Conservation (phyloP, 495 filamentous ascomycete species). For the Aspergillus homomorphus region DNA sequence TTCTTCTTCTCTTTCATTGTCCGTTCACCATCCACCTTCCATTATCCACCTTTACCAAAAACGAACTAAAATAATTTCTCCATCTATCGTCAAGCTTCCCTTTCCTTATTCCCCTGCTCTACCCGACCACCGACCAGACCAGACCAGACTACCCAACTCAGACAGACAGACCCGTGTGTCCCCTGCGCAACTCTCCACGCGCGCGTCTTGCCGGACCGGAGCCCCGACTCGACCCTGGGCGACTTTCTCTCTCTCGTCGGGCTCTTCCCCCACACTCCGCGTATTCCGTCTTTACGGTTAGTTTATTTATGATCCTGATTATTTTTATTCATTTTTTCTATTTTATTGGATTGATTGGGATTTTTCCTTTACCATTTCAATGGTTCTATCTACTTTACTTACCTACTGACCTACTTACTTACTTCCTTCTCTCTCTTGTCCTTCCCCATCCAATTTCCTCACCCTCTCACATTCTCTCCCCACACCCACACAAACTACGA, state of each 20-base stretch:
- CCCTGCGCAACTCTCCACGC: constrained; percentile 12
- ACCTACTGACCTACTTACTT: too few species aligned
- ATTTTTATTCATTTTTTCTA: not conserved
- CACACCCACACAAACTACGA: not conserved
- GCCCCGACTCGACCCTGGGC: constrained; percentile 39
- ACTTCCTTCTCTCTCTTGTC: not conserved
- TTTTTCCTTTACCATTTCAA: not conserved
- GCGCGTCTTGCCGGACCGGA: constrained; percentile 33
- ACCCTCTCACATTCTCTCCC: not conserved
- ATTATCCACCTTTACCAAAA: too few species aligned
- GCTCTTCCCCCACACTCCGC: constrained; percentile 45
- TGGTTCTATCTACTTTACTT: not conserved
- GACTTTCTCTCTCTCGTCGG: constrained; percentile 21
- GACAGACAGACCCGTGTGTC: not conserved
- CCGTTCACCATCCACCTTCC: not conserved
- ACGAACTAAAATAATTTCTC: not conserved
- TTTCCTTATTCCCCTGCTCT: not conserved
- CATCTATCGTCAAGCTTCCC: not conserved
- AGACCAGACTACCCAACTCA: not conserved
- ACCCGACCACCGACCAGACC: too few species aligned
- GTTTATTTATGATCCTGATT: not conserved
- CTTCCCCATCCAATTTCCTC: not conserved
- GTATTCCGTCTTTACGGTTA: constrained; percentile 19
- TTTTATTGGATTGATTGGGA: not conserved
- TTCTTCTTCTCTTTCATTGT: constrained; percentile 6